Evolutionary conservation across 345 rosid genomes (phyloP), one percentile per base, ranked within the genome.

Genomic region (Hibiscus trionum): DNA sequence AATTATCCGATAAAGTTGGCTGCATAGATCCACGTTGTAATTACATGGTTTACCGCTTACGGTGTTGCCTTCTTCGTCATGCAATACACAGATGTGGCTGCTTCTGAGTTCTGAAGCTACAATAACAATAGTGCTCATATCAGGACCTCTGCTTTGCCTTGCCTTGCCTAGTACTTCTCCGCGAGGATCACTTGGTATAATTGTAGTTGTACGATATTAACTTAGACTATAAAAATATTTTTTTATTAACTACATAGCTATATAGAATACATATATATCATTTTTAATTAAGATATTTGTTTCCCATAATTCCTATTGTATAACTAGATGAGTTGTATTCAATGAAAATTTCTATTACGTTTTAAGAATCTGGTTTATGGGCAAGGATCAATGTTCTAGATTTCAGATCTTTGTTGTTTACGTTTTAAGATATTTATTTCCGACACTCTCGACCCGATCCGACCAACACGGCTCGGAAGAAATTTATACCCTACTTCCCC

Each of bases 61-160:
- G 19, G 11, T 60, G 75, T 61, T 29, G 75, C 75, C 61, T 72
- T 46, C 67, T 61, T 61, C 59, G 9, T 37, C 75, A 60, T 60
- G 53, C 67, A 60, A 16, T 27, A 72, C 55, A 0, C 27, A 27
- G 42, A 60, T 58, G 27, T 60, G 58, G 67, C 49, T 72, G 42
- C 67, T 72, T 7, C 65, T 29, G 47, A 6, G 47, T 72, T 7
- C 65, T 29, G 47, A 6, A 61, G 47, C 24, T 72, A 39, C 56
- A 42, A 15, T 39, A 46, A 24, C n/a, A 24, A 24, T 46, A 61
- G 59, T 47, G 68, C 31, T 72, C 68, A 47, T 29, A 72, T 60
- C 46, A 1, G 33, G 59, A 29, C 16, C 56, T 61, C 59, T 19
- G 16, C 42, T 61, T 47, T 56, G 50, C 59, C 17, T 47, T 61